Evolutionary conservation across 495 filamentous ascomycete species (phyloP).

Genomic region (Clavariopsis aquatica): DNA sequence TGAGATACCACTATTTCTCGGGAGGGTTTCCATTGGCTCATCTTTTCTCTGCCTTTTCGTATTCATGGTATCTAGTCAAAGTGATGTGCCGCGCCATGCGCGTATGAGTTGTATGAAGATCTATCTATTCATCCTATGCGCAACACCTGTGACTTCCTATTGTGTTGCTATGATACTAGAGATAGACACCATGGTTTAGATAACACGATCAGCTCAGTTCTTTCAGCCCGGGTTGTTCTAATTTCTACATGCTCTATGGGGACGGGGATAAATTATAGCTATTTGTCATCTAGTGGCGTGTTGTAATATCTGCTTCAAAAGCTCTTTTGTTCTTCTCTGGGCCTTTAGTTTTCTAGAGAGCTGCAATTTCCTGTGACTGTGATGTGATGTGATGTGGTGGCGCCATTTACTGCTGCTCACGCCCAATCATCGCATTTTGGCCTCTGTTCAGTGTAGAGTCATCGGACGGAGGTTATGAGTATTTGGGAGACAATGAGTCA

Average conservation of each 20-base stretch:
- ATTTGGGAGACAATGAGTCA: background rate
- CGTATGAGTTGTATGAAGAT: background rate
- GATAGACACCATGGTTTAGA: background rate
- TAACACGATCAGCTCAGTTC: background rate
- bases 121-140: background rate
- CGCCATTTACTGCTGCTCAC: no score
- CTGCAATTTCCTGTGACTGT: no score
- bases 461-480: background rate
- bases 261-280: background rate
- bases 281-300: conserved; percentile 1
- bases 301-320: background rate
- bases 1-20: conserved; percentile 1
- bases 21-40: background rate
- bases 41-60: background rate
- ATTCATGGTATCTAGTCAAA: background rate
- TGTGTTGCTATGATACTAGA: background rate
- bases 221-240: background rate
- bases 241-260: background rate
- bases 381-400: no score
- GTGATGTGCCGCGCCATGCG: background rate
- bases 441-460: no score
- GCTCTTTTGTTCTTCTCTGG: background rate
- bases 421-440: background rate
- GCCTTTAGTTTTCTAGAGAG: no score
- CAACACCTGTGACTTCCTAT: background rate